Evolutionary conservation across 2,329 filamentous ascomycete species (phyloP).

Genomic region (Xylaria sp.): DNA sequence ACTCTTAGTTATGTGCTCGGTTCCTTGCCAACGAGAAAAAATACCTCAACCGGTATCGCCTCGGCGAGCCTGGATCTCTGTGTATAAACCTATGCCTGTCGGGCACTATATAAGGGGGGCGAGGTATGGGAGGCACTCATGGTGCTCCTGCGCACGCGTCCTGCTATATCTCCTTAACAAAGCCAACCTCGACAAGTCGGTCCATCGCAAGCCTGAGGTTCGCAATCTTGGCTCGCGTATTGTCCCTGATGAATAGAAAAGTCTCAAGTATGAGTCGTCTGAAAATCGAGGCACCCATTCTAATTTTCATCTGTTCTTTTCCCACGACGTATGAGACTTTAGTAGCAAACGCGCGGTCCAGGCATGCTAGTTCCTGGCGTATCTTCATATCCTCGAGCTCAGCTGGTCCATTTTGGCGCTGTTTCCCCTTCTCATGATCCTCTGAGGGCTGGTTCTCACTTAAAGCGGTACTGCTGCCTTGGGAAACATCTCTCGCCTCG

Average conservation of each 20-base stretch:
- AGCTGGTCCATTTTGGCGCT: conserved; percentile 6
- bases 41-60: neutral
- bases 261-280: conserved; percentile 60
- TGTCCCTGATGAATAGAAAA: conserved; percentile 74
- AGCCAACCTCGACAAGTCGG: conserved; percentile 73
- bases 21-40: neutral
- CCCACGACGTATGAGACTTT: conserved; percentile 68
- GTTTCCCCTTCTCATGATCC: conserved; percentile 25
- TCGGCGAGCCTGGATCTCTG: neutral
- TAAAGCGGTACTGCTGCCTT: conserved; percentile 20
- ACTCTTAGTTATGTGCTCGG: neutral
- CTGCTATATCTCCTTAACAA: conserved; percentile 69
- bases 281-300: conserved; percentile 50
- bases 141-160: conserved; percentile 2
- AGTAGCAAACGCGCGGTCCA: conserved; percentile 57
- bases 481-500: conserved; percentile 13
- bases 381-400: conserved; percentile 46
- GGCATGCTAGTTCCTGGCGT: conserved; percentile 54
- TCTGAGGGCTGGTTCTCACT: conserved; percentile 18
- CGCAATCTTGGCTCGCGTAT: conserved; percentile 72
- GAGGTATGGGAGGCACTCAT: neutral
- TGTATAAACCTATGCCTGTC: neutral
- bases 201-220: conserved; percentile 69
- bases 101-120: neutral
- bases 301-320: conserved; percentile 69